These are phyloP conservation scores for Chlamydomonas reinhardtii DNA, from an alignment of 163 green algal species.

Conservation along the genomic window DNA sequence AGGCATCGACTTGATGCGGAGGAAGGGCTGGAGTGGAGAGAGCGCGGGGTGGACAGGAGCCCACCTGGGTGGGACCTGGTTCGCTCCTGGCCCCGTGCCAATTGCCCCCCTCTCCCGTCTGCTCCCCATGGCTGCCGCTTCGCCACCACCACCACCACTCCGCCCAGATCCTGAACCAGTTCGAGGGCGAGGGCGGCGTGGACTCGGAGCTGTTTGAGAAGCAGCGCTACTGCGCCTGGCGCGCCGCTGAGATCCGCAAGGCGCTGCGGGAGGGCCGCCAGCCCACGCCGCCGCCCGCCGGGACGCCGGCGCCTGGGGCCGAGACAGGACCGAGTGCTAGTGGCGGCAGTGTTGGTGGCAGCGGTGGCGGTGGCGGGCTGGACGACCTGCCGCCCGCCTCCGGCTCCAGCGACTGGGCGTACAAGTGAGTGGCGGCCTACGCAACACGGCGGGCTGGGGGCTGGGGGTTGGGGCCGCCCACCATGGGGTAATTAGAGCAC, in stretches of 20 bases:
- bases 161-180: constrained; percentile 87
- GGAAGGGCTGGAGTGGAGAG: too few relatives aligned
- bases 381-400: constrained; percentile 29
- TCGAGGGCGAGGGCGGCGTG: constrained; percentile 72
- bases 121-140: too few relatives aligned
- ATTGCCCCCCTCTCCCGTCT: too few relatives aligned
- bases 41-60: too few relatives aligned
- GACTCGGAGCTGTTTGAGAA: constrained; percentile 81
- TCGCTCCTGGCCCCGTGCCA: too few relatives aligned
- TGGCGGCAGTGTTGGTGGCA: not conserved
- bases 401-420: constrained; percentile 35
- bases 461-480: too few relatives aligned
- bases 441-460: too few relatives aligned
- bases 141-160: too few relatives aligned
- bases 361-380: not conserved
- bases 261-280: constrained; percentile 83
- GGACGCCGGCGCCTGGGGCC: not conserved
- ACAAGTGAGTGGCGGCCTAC: not conserved
- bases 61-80: too few relatives aligned
- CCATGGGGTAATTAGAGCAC: too few relatives aligned
- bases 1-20: too few relatives aligned
- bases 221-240: constrained; percentile 90
- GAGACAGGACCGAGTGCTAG: too few relatives aligned
- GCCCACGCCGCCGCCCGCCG: constrained; percentile 68
- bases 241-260: constrained; percentile 91